Evolutionary conservation across 2,329 filamentous ascomycete genomes (phyloP).

Genomic region (Trichophyton simii): DNA sequence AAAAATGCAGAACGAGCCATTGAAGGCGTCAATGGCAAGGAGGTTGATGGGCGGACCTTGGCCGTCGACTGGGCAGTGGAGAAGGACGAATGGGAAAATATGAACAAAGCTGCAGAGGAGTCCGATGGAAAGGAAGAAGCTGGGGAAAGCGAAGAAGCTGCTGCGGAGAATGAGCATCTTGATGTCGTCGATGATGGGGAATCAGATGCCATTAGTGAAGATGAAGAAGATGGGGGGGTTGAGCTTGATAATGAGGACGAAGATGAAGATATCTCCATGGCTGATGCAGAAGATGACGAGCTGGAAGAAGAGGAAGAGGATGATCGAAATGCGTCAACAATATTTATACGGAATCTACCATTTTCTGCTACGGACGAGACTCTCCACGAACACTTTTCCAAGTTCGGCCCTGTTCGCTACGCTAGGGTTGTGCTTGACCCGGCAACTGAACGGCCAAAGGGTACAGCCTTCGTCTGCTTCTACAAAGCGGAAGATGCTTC

Average conservation of each 20-base stretch:
- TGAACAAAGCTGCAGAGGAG: slow-evolving; percentile 37
- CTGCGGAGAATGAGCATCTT: slow-evolving; percentile 17
- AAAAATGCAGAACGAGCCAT: slow-evolving; percentile 89
- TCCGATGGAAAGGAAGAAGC: slow-evolving; percentile 36
- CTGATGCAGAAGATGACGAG: slow-evolving; percentile 36
- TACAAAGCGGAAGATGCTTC: slow-evolving; percentile 62
- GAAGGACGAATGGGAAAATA: slow-evolving; percentile 68
- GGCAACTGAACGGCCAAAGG: slow-evolving; percentile 71
- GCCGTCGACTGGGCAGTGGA: slow-evolving; percentile 97
- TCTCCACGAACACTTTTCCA: slow-evolving; percentile 72
- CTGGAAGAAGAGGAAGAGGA: slow-evolving; percentile 35
- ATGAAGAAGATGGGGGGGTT: slow-evolving; percentile 27
- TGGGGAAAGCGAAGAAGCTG: slow-evolving; percentile 43
- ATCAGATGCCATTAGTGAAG: slow-evolving; percentile 20
- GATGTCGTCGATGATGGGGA: slow-evolving; percentile 29
- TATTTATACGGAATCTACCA: slow-evolving; percentile 90
- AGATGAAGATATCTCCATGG: slow-evolving; percentile 24
- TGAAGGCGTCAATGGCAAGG: slow-evolving; percentile 73
- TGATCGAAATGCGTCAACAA: slow-evolving; percentile 53
- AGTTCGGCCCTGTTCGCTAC: slow-evolving; percentile 81
- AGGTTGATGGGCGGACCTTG: slow-evolving; percentile 72
- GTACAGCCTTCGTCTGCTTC: slow-evolving; percentile 94
- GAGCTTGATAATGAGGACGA: slow-evolving; percentile 34
- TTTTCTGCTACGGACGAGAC: slow-evolving; percentile 75
- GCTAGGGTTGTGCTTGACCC: slow-evolving; percentile 82